These are phyloP conservation scores for Cyanidiococcus yangmingshanensis DNA, from an alignment of 23 red algal species.

Conservation along the genomic window DNA sequence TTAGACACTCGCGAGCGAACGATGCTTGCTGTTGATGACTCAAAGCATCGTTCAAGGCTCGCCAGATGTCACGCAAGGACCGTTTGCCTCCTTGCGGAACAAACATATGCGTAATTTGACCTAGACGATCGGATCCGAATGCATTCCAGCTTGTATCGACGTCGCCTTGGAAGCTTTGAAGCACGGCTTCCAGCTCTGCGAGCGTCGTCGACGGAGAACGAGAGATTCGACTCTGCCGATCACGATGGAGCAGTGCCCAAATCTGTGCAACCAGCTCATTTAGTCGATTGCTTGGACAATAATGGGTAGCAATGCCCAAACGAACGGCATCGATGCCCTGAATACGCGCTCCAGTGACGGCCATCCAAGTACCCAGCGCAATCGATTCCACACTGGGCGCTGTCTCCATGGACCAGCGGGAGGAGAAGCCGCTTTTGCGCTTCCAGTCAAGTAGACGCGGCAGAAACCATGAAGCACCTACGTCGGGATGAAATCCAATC, in stretches of 20 bases:
- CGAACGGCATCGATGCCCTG: constrained; percentile 33
- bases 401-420: not conserved
- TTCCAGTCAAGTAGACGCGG: constrained; percentile 40
- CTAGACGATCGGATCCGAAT: not conserved
- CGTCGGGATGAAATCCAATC: constrained; percentile 79
- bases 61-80: not conserved
- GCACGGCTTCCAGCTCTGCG: not conserved
- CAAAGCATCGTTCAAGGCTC: not conserved
- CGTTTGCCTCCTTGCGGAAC: not conserved
- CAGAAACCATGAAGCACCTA: constrained; percentile 65
- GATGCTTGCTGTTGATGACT: not conserved
- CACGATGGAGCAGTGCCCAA: not conserved
- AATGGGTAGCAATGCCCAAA: constrained; percentile 86
- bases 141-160: not conserved
- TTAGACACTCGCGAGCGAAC: not conserved
- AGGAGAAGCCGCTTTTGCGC: not conserved
- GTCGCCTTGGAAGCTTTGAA: not conserved
- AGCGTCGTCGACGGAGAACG: not conserved
- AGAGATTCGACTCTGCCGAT: not conserved
- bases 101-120: not conserved
- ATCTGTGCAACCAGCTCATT: constrained; percentile 14
- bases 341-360: constrained; percentile 61
- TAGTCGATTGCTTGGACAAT: constrained; percentile 31
- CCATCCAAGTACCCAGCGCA: constrained; percentile 30
- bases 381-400: not conserved